Conservation (phyloP, 1,139 yeast genomes). For the Yamadazyma sp. region DNA sequence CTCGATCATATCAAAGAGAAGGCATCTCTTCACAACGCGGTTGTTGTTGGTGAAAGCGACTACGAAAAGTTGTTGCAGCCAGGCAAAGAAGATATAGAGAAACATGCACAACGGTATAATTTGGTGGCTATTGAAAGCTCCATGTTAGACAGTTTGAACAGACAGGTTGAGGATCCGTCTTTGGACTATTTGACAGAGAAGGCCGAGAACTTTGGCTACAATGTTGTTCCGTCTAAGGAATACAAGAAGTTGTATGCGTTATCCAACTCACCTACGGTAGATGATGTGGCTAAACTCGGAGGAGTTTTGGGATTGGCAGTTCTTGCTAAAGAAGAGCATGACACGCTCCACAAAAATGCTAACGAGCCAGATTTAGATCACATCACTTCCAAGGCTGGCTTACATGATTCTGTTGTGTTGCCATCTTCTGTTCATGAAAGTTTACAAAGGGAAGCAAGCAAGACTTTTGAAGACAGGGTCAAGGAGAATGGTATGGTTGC, state of each 20-base stretch:
- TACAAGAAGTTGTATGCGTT: constrained; percentile 7
- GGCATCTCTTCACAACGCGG: constrained; percentile 17
- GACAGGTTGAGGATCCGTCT: constrained; percentile 18
- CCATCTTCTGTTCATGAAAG: constrained; percentile 13
- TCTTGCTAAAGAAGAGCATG: constrained; percentile 15
- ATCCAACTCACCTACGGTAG: constrained; percentile 15
- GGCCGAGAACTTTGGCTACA: constrained; percentile 14
- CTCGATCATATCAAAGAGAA: constrained; percentile 21
- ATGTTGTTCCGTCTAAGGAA: constrained; percentile 8
- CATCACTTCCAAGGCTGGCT: constrained; percentile 21
- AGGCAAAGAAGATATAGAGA: constrained; percentile 10
- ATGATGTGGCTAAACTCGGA: constrained; percentile 14
- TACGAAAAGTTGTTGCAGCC: constrained; percentile 16
- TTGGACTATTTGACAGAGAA: constrained; percentile 20
- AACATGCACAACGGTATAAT: constrained; percentile 11
- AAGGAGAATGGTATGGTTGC: constrained; percentile 9
- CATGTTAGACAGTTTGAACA: constrained; percentile 18
- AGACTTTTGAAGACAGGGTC: constrained; percentile 11
- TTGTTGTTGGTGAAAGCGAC: constrained; percentile 21
- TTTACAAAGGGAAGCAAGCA: constrained; percentile 7
- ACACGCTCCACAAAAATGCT: constrained; percentile 10
- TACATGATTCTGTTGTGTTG: constrained; percentile 20
- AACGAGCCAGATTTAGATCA: constrained; percentile 15
- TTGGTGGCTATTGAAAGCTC: constrained; percentile 16
- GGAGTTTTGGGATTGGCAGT: constrained; percentile 15